phyloP scores from a whole-genome alignment of 768 basidiomycete species.

The Collybiopsis luxurians region DNA sequence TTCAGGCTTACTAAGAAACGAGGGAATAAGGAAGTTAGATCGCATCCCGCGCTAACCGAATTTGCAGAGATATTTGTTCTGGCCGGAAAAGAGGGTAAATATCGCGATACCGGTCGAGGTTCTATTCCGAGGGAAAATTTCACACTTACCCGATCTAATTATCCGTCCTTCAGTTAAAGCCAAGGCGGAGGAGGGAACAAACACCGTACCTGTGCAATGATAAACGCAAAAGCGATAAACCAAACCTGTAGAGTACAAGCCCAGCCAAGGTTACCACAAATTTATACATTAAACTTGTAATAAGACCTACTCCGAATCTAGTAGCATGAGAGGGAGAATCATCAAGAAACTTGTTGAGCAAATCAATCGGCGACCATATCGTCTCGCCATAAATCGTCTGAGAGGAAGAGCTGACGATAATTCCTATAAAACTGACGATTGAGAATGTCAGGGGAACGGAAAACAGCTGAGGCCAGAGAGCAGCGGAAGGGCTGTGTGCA shows the following conservation, averaged over 20 bases:
- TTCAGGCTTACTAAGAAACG: conserved; percentile 62
- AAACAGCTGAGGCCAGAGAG: conserved; percentile 63
- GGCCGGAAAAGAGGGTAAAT: neutral
- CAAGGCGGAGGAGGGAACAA: neutral
- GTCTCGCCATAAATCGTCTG: conserved; percentile 73
- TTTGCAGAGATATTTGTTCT: conserved; percentile 84
- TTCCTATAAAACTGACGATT: conserved; percentile 74
- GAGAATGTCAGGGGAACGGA: conserved; percentile 73
- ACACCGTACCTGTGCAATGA: conserved; percentile 62
- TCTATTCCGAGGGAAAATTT: neutral
- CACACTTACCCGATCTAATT: conserved; percentile 3
- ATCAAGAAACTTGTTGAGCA: conserved; percentile 68
- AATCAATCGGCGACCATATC: conserved; percentile 77
- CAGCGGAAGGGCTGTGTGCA: conserved; percentile 52
- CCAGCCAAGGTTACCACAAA: neutral
- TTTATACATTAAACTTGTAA: neutral
- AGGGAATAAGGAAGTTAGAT: conserved; percentile 75
- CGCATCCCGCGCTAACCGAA: conserved; percentile 80
- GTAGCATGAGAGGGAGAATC: conserved; percentile 59
- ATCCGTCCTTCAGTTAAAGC: neutral
- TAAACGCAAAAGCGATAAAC: conserved; percentile 78
- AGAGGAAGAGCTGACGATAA: conserved; percentile 79
- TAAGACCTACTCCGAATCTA: conserved; percentile 53
- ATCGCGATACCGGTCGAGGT: neutral
- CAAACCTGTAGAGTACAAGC: conserved; percentile 56